Evolutionary conservation across 2,329 filamentous ascomycete species (phyloP).

Genomic region (Setomelanomma holmii): DNA sequence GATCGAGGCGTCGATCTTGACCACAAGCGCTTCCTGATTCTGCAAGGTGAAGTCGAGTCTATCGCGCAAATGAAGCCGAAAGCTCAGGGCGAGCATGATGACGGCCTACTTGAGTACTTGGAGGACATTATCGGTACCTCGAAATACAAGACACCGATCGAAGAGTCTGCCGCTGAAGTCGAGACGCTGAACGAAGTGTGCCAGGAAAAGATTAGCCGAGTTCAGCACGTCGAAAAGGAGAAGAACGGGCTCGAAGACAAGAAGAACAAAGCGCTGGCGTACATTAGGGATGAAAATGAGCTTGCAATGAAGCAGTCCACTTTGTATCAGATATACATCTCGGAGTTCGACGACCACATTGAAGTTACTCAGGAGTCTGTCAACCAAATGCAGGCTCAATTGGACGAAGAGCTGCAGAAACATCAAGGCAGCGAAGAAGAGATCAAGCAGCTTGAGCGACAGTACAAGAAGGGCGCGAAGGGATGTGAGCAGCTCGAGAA

Average conservation of each 20-base stretch:
- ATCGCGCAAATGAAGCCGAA: constrained; percentile 99
- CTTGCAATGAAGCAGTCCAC: constrained; percentile 87
- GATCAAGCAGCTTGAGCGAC: constrained; percentile 87
- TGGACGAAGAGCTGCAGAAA: constrained; percentile 88
- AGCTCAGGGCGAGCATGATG: constrained; percentile 91
- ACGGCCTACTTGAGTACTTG: constrained; percentile 93
- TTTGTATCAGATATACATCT: constrained; percentile 89
- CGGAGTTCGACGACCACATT: constrained; percentile 88
- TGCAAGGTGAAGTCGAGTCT: constrained; percentile 97
- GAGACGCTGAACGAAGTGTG: constrained; percentile 94
- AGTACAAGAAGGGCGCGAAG: constrained; percentile 81
- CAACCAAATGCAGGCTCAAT: constrained; percentile 83
- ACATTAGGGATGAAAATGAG: constrained; percentile 91
- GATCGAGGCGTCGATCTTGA: constrained; percentile 93
- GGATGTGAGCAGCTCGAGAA: constrained; percentile 85
- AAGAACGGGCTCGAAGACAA: constrained; percentile 92
- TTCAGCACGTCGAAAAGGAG: constrained; percentile 98
- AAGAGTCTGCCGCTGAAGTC: constrained; percentile 88
- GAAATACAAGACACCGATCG: constrained; percentile 96
- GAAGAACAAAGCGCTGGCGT: constrained; percentile 92
- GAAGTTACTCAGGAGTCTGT: constrained; percentile 89
- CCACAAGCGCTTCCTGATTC: constrained; percentile 96
- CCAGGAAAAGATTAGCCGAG: constrained; percentile 90
- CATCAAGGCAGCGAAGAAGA: constrained; percentile 88
- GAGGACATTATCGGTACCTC: constrained; percentile 99